Conservation (phyloP, 345 rosid species). For the Pistacia vera region DNA sequence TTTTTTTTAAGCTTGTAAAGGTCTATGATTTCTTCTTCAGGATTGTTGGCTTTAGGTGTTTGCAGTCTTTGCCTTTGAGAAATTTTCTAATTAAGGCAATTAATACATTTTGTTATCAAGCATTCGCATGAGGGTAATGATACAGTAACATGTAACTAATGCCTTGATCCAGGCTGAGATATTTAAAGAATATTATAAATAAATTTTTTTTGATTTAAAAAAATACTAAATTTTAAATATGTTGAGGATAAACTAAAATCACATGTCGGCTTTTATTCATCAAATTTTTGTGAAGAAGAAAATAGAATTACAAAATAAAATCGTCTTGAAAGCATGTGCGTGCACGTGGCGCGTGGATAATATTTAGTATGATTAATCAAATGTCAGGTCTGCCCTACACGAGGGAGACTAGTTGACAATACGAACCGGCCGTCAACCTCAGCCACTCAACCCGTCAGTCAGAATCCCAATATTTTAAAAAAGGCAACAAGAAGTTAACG, state of each 20-base stretch:
- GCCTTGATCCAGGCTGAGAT: too few relatives aligned
- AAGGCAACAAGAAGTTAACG: slow-evolving; percentile 16
- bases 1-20: neutral
- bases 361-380: slow-evolving; percentile 3
- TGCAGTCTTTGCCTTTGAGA: too few relatives aligned
- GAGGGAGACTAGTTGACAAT: slow-evolving; percentile 33
- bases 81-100: too few relatives aligned
- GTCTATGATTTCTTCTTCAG: neutral
- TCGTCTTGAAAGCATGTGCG: neutral
- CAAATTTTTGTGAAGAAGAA: neutral
- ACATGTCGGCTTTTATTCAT: too few relatives aligned
- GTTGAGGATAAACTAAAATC: too few relatives aligned
- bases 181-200: too few relatives aligned
- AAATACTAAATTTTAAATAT: too few relatives aligned
- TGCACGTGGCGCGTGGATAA: slow-evolving; percentile 1
- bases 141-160: too few relatives aligned
- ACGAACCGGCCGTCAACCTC: slow-evolving; percentile 35
- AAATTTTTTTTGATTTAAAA: too few relatives aligned
- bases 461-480: too few relatives aligned
- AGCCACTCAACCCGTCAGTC: slow-evolving; percentile 3
- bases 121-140: too few relatives aligned
- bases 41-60: neutral
- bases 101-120: too few relatives aligned
- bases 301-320: neutral
- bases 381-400: slow-evolving; percentile 20